Evolutionary conservation across 2,329 filamentous ascomycete species (phyloP).

Genomic region (Sporothrix schenckii): DNA sequence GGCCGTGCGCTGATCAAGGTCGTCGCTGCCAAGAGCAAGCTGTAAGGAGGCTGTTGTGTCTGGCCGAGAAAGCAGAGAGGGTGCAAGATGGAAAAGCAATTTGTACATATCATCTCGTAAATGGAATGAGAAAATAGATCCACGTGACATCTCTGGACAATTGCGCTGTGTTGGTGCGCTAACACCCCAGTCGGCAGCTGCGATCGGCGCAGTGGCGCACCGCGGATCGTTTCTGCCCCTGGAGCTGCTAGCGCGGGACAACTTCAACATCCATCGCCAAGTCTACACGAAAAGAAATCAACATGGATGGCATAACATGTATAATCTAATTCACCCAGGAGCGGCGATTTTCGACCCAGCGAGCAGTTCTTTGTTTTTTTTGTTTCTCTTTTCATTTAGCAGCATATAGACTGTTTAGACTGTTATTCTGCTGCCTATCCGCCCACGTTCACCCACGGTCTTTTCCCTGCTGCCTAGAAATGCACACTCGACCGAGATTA

Average conservation of each 20-base stretch:
- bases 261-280: not conserved
- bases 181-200: not conserved
- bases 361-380: not conserved
- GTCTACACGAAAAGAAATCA: no score
- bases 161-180: not conserved
- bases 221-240: conserved; percentile 1
- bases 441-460: not conserved
- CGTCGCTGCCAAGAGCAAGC: conserved; percentile 62
- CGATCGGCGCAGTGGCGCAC: not conserved
- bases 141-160: conserved; percentile 5
- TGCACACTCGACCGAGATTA: not conserved
- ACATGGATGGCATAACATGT: no score
- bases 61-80: not conserved
- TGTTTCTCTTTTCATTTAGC: not conserved
- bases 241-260: not conserved
- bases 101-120: not conserved
- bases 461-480: conserved; percentile 26
- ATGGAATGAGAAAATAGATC: not conserved
- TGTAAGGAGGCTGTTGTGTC: conserved; percentile 47
- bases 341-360: not conserved
- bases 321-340: no score
- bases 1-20: conserved; percentile 77
- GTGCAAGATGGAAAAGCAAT: conserved; percentile 17
- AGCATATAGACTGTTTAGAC: not conserved
- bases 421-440: conserved; percentile 23